A percentile compares a stretch with the other conserved stretches of the same genome.
These are phyloP conservation scores for Diplocarpon rosae DNA, from an alignment of 2,329 filamentous ascomycete species.

Conservation along the genomic window DNA sequence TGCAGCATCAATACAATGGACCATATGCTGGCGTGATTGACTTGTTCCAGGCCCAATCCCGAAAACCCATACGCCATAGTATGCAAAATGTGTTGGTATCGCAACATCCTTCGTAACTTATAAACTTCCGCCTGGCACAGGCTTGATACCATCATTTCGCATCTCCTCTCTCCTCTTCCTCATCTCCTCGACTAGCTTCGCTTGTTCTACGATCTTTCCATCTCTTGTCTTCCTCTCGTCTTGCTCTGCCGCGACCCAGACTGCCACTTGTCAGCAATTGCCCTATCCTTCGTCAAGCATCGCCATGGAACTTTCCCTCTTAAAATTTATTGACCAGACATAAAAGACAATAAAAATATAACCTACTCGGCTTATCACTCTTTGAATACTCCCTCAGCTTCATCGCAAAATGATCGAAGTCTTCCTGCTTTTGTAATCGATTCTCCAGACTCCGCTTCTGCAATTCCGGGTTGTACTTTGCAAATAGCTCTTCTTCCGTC, in stretches of 20 bases:
- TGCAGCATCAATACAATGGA: too few species aligned
- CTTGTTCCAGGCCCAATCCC: too few species aligned
- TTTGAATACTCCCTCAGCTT: conserved; percentile 82
- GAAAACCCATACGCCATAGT: too few species aligned
- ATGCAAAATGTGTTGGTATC: too few species aligned
- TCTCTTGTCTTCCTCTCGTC: conserved; percentile 29
- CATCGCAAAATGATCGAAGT: conserved; percentile 80
- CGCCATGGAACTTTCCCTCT: too few species aligned
- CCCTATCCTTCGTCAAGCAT: too few species aligned
- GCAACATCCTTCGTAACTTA: background rate
- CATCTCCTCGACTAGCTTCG: conserved; percentile 29
- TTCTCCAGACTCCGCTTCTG: conserved; percentile 77
- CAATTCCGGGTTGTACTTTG: conserved; percentile 90
- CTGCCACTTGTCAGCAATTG: conserved; percentile 20
- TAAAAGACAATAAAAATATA: background rate
- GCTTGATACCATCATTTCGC: conserved; percentile 23
- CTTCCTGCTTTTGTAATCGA: conserved; percentile 63
- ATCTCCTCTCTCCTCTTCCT: conserved; percentile 33
- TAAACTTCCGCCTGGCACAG: conserved; percentile 19
- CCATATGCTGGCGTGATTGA: too few species aligned
- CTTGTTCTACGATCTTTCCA: conserved; percentile 28
- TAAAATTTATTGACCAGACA: background rate
- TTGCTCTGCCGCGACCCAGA: conserved; percentile 36
- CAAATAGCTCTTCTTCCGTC: conserved; percentile 83
- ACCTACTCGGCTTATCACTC: conserved; percentile 80